Percentiles rank a stretch among this genome's conserved stretches.
Conservation (phyloP, 345 rosid species). For the Rhodamnia argentea region DNA sequence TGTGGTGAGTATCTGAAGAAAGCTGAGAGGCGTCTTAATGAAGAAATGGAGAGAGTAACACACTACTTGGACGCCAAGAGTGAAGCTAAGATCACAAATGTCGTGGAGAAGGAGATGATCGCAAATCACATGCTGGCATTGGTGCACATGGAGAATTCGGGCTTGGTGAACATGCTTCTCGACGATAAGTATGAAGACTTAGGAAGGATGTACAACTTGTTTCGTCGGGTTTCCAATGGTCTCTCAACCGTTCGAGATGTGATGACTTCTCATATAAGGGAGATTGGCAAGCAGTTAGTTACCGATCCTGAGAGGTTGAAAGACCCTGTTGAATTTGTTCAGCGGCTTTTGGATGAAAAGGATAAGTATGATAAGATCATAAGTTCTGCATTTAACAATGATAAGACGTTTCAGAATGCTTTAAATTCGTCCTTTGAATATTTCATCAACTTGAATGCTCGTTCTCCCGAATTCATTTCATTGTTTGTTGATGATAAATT, state of each 20-base stretch:
- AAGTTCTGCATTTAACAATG: slow-evolving; percentile 60
- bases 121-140: slow-evolving; percentile 94
- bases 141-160: slow-evolving; percentile 98
- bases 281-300: slow-evolving; percentile 87
- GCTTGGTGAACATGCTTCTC: slow-evolving; percentile 87
- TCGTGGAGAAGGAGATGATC: slow-evolving; percentile 98
- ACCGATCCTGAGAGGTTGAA: slow-evolving; percentile 86
- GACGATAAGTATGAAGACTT: slow-evolving; percentile 86
- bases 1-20: slow-evolving; percentile 93
- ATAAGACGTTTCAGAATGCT: slow-evolving; percentile 94
- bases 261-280: slow-evolving; percentile 88
- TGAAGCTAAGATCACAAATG: slow-evolving; percentile 82
- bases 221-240: slow-evolving; percentile 75
- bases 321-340: slow-evolving; percentile 96
- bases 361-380: slow-evolving; percentile 82
- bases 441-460: slow-evolving; percentile 82
- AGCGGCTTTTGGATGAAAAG: slow-evolving; percentile 81
- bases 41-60: slow-evolving; percentile 90
- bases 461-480: slow-evolving; percentile 96
- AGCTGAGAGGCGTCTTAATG: slow-evolving; percentile 85
- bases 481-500: slow-evolving; percentile 93
- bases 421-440: slow-evolving; percentile 86
- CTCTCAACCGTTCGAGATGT: slow-evolving; percentile 71
- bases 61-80: slow-evolving; percentile 90
- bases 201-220: slow-evolving; percentile 86